Conservation (phyloP, 1,284 basidiomycete genomes). For the Athelia sp. region DNA sequence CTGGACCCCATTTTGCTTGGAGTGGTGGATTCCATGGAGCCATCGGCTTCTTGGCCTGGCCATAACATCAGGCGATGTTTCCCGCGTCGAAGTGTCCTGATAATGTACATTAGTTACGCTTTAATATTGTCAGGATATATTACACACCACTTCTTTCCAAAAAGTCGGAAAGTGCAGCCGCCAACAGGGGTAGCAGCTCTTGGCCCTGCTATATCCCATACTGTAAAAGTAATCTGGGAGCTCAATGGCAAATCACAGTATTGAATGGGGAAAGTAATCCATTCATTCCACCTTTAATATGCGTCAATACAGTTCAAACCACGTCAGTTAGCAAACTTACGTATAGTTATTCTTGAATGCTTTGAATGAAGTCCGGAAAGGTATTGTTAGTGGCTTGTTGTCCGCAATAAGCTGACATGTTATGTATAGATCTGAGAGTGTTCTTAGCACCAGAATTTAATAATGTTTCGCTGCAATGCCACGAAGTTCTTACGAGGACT, state of each 20-base stretch:
- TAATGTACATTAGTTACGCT: neutral
- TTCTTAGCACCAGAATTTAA: slow-evolving; percentile 42
- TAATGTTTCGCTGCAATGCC: slow-evolving; percentile 7
- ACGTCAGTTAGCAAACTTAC: slow-evolving; percentile 34
- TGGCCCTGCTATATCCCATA: slow-evolving; percentile 90
- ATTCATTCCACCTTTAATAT: slow-evolving; percentile 84
- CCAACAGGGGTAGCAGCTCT: slow-evolving; percentile 76
- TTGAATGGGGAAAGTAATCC: slow-evolving; percentile 85
- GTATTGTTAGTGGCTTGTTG: slow-evolving; percentile 88
- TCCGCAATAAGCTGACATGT: slow-evolving; percentile 89
- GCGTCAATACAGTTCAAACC: slow-evolving; percentile 3
- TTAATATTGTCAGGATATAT: neutral
- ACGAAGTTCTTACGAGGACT: slow-evolving; percentile 56
- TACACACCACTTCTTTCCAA: slow-evolving; percentile 86
- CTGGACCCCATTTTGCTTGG: slow-evolving; percentile 77
- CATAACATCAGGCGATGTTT: slow-evolving; percentile 89
- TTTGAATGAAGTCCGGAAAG: slow-evolving; percentile 90
- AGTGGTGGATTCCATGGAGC: slow-evolving; percentile 74
- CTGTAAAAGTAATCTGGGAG: slow-evolving; percentile 89
- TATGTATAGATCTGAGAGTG: slow-evolving; percentile 87
- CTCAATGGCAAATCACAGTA: slow-evolving; percentile 88
- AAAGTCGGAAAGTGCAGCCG: slow-evolving; percentile 85
- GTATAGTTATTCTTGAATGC: slow-evolving; percentile 82
- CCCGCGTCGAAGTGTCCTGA: slow-evolving; percentile 84
- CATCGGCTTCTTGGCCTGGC: slow-evolving; percentile 82